Percentiles rank a stretch among this genome's conserved stretches.
Conservation (phyloP, 495 filamentous ascomycete genomes). For the Penicillium herquei region DNA sequence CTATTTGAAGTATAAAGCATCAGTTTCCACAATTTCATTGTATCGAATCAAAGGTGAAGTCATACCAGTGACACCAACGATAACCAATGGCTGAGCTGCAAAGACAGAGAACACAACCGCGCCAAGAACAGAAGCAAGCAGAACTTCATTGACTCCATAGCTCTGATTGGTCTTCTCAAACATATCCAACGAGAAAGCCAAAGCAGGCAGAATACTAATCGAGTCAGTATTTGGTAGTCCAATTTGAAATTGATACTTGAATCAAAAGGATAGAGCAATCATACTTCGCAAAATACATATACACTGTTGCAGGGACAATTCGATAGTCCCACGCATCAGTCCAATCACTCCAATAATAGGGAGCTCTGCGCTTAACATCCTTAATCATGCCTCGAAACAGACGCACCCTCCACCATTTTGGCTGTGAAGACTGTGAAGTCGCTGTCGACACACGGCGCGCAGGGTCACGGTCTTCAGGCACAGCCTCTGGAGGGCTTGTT, state of each 20-base stretch:
- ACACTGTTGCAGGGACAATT: constrained; percentile 75
- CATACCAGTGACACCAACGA: constrained; percentile 83
- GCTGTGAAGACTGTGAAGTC: constrained; percentile 11
- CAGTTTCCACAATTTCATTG: background rate
- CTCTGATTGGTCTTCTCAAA: constrained; percentile 74
- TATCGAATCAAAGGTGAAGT: background rate
- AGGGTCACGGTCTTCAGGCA: constrained; percentile 5
- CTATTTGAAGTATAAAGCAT: constrained; percentile 24
- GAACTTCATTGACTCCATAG: constrained; percentile 83
- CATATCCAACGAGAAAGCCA: constrained; percentile 87
- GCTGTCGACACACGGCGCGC: constrained; percentile 10
- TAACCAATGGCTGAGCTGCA: constrained; percentile 77
- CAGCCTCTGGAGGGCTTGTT: constrained; percentile 7
- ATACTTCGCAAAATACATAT: constrained; percentile 91
- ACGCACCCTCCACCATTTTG: constrained; percentile 61
- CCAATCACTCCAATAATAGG: constrained; percentile 79
- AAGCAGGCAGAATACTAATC: constrained; percentile 70
- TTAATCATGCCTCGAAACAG: constrained; percentile 65
- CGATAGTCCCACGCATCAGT: constrained; percentile 83
- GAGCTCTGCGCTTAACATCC: constrained; percentile 68
- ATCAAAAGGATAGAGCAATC: constrained; percentile 16
- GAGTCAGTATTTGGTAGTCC: constrained; percentile 3
- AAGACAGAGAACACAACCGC: constrained; percentile 73
- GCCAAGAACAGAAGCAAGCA: constrained; percentile 74
- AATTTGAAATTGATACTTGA: background rate